These are phyloP conservation scores for Misopates orontium DNA, from an alignment of 257 asterid genomes.

Conservation along the genomic window DNA sequence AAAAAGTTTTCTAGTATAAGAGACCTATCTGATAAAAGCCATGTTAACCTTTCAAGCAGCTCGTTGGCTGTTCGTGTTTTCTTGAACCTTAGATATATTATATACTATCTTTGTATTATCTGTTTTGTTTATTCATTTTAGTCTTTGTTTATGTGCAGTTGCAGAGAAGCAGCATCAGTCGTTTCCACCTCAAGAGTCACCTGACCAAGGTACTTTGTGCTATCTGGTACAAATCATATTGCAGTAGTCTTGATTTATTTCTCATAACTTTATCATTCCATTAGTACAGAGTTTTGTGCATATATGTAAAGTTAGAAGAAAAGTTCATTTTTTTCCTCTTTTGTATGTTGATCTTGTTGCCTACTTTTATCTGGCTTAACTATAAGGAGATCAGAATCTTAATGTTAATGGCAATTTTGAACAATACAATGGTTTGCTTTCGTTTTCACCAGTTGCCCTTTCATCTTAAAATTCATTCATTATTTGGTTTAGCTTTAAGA, in stretches of 20 bases:
- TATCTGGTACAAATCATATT: not conserved
- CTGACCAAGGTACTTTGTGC: slow-evolving; percentile 49
- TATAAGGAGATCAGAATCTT: not conserved
- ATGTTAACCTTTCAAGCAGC: not conserved
- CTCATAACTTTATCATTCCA: not conserved
- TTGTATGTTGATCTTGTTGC: not conserved
- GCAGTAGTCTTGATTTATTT: not conserved
- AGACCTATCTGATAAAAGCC: not conserved
- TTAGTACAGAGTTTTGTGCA: not conserved
- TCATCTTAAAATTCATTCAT: too few species aligned
- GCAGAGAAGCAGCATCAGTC: slow-evolving; percentile 66
- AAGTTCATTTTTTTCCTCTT: not conserved
- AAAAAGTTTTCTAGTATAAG: not conserved
- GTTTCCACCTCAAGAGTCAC: slow-evolving; percentile 45
- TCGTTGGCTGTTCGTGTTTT: not conserved
- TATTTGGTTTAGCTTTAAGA: too few species aligned
- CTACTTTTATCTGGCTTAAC: not conserved
- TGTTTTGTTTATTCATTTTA: not conserved
- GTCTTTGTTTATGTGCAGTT: slow-evolving; percentile 26
- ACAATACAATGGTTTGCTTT: not conserved
- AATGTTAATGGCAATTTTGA: not conserved
- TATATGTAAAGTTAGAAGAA: not conserved
- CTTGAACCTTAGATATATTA: too few species aligned
- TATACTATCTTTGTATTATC: not conserved
- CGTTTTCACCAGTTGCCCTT: too few species aligned